Percentiles rank a stretch among this genome's conserved stretches.
phyloP scores from a whole-genome alignment of 768 basidiomycete species.

The Rhizopogon vinicolor region DNA sequence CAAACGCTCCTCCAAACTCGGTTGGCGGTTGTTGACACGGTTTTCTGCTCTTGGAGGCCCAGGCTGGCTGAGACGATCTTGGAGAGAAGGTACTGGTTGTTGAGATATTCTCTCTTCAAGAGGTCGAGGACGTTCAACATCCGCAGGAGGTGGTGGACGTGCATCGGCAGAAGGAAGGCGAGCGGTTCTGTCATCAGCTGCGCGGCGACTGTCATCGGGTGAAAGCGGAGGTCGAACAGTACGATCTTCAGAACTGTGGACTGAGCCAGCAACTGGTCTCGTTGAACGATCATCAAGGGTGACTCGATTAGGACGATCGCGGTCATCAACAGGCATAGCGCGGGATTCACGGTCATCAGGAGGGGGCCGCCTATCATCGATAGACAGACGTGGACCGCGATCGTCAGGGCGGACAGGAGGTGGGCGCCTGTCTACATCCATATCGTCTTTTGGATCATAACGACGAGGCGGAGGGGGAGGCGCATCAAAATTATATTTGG shows the following conservation, averaged over 20 bases:
- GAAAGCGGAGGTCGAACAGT: conserved; percentile 7
- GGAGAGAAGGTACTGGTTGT: conserved; percentile 26
- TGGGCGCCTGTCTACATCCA: conserved; percentile 22
- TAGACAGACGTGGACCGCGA: conserved; percentile 18
- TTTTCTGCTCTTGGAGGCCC: conserved; percentile 17
- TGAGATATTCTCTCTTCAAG: conserved; percentile 39
- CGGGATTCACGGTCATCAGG: conserved; percentile 23
- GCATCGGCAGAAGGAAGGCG: conserved; percentile 16
- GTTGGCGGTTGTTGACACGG: conserved; percentile 16
- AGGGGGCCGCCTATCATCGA: conserved; percentile 27
- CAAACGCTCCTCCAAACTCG: conserved; percentile 39
- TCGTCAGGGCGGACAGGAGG: conserved; percentile 21
- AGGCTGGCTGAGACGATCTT: conserved; percentile 35
- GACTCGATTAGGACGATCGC: conserved; percentile 10
- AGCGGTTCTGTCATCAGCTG: conserved; percentile 7
- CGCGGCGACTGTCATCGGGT: conserved; percentile 12
- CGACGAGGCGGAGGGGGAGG: conserved; percentile 22
- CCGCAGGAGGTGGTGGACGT: conserved; percentile 9
- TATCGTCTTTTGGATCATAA: conserved; percentile 25
- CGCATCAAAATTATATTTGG: conserved; percentile 32
- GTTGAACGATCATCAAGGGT: conserved; percentile 28
- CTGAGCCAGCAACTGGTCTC: conserved; percentile 22
- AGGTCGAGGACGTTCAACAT: conserved; percentile 24
- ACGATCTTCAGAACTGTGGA: conserved; percentile 19
- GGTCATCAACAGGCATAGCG: conserved; percentile 16